Base-by-base conservation (phyloP, 148 eudicot species). In the Rhododendron simsii region DNA sequence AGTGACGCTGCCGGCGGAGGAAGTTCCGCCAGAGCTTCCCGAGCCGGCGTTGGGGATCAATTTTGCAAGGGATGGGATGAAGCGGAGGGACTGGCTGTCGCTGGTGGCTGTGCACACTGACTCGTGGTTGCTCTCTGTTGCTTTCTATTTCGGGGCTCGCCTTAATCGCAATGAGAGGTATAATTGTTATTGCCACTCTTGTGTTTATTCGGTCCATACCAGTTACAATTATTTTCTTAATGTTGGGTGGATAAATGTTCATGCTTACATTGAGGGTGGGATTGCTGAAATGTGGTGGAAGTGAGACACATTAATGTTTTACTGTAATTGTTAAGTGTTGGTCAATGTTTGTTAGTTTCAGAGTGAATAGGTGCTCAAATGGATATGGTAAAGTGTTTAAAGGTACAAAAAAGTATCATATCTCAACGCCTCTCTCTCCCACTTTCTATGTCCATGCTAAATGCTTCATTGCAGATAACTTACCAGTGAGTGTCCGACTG, bases 31-130 rank as follows among this genome's bases (percentile, higher is more conserved):
- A 0, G 98, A 96, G 91, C 98, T 96, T 88, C 98, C 98, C 11
- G 98, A 96, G 91, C 98, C 98, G 53, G 98, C 98, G 41, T 90
- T 96, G 35, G 98, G 98, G 86, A 96, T 96, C 86, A 96, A 96
- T 89, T 94, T 95, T 84, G 97, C 98, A 1, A 92, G 98, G 84
- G 98, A 95, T 89, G 98, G 98, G 61, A 95, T 95, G 98, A 88
- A 90, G 75, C 81, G 93, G 26, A 92, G 89, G 87, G 98, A 95
- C 88, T 95, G 98, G 98, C 94, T 94, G 55, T 93, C 96, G 12
- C 90, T 95, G 84, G 94, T 95, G 87, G 95, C 96, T 78, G 95
- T 95, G 71, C 98, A 95, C 83, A 92, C 96, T 67, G 98, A 95
- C 86, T 93, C 95, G 76, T 95, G 98, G 98, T 87, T 95, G 93